Conservation (phyloP, 148 eudicot genomes). For the Salicornia ramosissima region DNA sequence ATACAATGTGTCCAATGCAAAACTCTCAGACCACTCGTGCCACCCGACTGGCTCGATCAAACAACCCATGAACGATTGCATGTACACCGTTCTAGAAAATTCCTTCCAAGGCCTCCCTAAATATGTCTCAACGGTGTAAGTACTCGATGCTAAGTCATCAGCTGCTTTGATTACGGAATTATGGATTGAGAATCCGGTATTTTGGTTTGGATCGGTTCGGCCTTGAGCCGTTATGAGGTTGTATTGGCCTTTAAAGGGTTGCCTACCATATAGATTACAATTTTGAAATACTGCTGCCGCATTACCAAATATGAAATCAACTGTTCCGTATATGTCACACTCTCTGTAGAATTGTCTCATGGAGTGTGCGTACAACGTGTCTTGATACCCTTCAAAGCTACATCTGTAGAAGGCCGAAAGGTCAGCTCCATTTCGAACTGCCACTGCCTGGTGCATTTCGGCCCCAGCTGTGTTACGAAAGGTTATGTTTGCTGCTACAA, state of each 20-base stretch:
- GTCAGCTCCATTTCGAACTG: slow-evolving; percentile 37
- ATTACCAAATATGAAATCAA: slow-evolving; percentile 43
- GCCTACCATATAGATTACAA: slow-evolving; percentile 27
- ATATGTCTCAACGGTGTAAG: slow-evolving; percentile 15
- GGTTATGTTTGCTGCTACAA: slow-evolving; percentile 27
- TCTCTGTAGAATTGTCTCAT: slow-evolving; percentile 34
- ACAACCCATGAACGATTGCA: slow-evolving; percentile 30
- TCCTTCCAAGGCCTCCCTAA: slow-evolving; percentile 46
- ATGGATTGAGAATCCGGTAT: slow-evolving; percentile 31
- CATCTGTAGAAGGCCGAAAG: slow-evolving; percentile 32
- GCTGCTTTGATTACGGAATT: slow-evolving; percentile 26
- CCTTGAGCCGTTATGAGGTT: slow-evolving; percentile 39
- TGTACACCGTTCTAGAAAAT: slow-evolving; percentile 29
- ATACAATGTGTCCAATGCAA: slow-evolving; percentile 35
- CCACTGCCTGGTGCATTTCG: slow-evolving; percentile 41
- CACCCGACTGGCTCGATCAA: slow-evolving; percentile 35
- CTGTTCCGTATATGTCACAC: slow-evolving; percentile 39
- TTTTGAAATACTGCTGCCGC: slow-evolving; percentile 32
- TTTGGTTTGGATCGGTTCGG: slow-evolving; percentile 34
- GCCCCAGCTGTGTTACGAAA: slow-evolving; percentile 39
- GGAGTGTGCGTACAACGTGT: slow-evolving; percentile 41
- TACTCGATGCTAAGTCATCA: slow-evolving; percentile 18
- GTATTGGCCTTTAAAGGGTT: slow-evolving; percentile 21
- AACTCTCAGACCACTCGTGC: slow-evolving; percentile 31
- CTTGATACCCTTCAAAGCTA: slow-evolving; percentile 51